Evolutionary conservation across 805 yeast genomes (phyloP).

Genomic region (Nakazawaea pomicola): DNA sequence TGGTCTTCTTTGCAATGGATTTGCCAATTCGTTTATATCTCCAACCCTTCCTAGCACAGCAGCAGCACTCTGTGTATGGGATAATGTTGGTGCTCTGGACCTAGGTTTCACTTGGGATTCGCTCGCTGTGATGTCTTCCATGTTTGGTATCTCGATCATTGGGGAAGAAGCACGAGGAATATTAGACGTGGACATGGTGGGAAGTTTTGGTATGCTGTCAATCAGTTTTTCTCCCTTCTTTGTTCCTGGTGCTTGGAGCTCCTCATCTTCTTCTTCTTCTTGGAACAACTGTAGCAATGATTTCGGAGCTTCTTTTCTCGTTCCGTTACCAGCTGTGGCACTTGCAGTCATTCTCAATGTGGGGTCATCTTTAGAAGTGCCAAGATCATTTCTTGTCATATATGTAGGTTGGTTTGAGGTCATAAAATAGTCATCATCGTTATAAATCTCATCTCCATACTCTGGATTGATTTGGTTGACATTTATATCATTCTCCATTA

Average conservation of each 20-base stretch:
- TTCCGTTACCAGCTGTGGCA: slow-evolving; percentile 12
- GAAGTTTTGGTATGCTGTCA: slow-evolving; percentile 11
- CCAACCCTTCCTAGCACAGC: slow-evolving; percentile 28
- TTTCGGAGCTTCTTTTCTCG: slow-evolving; percentile 57
- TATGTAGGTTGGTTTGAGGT: slow-evolving; percentile 12
- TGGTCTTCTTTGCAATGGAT: slow-evolving; percentile 26
- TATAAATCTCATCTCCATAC: slow-evolving; percentile 14
- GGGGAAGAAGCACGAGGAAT: slow-evolving; percentile 46
- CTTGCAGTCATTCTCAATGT: slow-evolving; percentile 8
- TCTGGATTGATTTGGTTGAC: slow-evolving; percentile 15
- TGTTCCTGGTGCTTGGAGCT: slow-evolving; percentile 9
- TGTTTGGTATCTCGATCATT: slow-evolving; percentile 60
- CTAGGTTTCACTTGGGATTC: slow-evolving; percentile 15
- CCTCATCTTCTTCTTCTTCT: slow-evolving; percentile 29
- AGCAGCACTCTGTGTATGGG: slow-evolving; percentile 39
- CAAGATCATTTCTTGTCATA: slow-evolving; percentile 10
- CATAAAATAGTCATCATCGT: slow-evolving; percentile 10
- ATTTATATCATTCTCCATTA: slow-evolving; percentile 64
- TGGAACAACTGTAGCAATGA: slow-evolving; percentile 70
- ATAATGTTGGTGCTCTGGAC: slow-evolving; percentile 37
- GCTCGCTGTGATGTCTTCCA: slow-evolving; percentile 36
- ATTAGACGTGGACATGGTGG: slow-evolving; percentile 11
- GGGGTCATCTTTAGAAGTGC: slow-evolving; percentile 8
- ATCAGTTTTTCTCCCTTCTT: not conserved
- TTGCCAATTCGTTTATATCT: slow-evolving; percentile 15